Base-by-base conservation (phyloP, 2,329 filamentous ascomycete genomes). In the Aspergillus eucalypticola region DNA sequence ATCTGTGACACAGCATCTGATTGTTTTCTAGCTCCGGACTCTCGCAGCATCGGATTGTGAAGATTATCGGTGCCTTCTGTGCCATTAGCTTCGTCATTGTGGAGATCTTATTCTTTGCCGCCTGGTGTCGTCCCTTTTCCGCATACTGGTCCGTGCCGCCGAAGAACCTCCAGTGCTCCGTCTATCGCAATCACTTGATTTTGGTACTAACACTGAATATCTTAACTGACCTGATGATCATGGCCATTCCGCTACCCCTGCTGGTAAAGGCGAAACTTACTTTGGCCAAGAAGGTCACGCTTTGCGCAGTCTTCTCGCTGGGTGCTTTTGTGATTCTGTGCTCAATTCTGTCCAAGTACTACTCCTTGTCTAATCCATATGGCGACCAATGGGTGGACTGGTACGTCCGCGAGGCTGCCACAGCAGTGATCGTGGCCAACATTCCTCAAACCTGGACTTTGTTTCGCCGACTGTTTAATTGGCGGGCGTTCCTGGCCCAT, bases 361-460 rank as follows among this genome's bases (percentile, higher is more conserved):
- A 86, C 73, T 85, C 83, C 48, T 86, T 88, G 61, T 80, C 75
- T 15, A 73, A 84, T 19, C 83, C 83, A 0, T 87, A 85, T 68
- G 83, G 82, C 2, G 75, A 77, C 13, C 72, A 82, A 39, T 88
- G 86, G 77, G 80, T 85, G 0, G 82, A 82, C 64, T 88, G 85
- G 85, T 86, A 86, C 64, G 80, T 85, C 8, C 80, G 84, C 27
- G 86, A 88, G 68, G 80, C 82, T 11, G 84, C 82, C 48, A 86
- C 86, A 0, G 84, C 85, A 5, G 78, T 88, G 42, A 79, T 86
- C 52, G 85, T 87, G 15, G 81, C 84, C 27, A 88, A 88, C 61
- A 76, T 88, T 5, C 85, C 86, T 0, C 82, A 87, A 52, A 83
- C 81, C 63, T 88, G 84, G 81, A 82, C 83, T 0, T 75, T 88